Evolutionary conservation across 2,329 filamentous ascomycete species (phyloP).

Genomic region (Madurella fahalii): DNA sequence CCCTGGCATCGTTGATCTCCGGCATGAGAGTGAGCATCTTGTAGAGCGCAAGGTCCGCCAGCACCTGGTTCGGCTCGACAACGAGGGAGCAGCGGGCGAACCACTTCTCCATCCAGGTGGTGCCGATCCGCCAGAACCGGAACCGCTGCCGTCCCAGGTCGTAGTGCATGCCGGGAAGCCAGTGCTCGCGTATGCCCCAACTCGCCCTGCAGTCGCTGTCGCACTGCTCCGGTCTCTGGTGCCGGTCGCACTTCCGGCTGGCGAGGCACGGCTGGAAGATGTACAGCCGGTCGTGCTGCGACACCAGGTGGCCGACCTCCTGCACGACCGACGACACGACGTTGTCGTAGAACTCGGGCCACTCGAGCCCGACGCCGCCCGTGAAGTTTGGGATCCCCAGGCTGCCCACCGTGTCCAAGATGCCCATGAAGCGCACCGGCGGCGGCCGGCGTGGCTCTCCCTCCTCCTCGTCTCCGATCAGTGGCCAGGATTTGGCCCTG

Average conservation of each 20-base stretch:
- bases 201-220: background rate
- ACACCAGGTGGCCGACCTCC: conserved; percentile 25
- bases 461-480: too few relatives aligned
- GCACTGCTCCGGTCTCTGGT: too few relatives aligned
- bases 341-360: conserved; percentile 27
- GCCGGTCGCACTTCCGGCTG: too few relatives aligned
- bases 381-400: conserved; percentile 5
- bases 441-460: background rate
- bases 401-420: background rate
- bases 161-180: background rate
- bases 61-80: background rate
- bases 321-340: conserved; percentile 26
- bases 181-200: background rate
- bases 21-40: background rate
- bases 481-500: too few relatives aligned
- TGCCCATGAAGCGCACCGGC: background rate
- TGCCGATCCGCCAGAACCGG: background rate
- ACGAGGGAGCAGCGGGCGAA: background rate
- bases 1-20: background rate
- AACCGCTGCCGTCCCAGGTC: background rate
- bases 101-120: background rate
- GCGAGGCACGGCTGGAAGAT: conserved; percentile 2
- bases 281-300: conserved; percentile 12
- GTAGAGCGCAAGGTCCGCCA: background rate
- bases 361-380: conserved; percentile 21